These are phyloP conservation scores for Solanum appendiculatum DNA, from an alignment of 257 asterid genomes.

Conservation along the genomic window DNA sequence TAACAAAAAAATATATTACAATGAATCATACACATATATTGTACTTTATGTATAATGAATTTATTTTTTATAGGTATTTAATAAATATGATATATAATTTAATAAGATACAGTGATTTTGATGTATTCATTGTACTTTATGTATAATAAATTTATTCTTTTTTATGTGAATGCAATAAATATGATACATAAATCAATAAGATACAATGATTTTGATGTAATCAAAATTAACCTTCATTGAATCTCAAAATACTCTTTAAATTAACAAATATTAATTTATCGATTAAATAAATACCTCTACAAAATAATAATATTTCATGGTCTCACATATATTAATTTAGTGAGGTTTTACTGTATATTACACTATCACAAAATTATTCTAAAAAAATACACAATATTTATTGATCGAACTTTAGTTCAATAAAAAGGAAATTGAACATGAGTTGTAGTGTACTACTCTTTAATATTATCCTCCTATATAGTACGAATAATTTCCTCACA, in stretches of 20 bases:
- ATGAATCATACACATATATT: too few relatives aligned
- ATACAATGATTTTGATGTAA: too few relatives aligned
- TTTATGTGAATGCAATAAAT: too few relatives aligned
- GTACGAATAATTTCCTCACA: background rate
- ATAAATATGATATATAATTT: background rate
- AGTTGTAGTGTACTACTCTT: background rate
- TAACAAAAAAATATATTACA: background rate
- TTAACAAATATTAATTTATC: too few relatives aligned
- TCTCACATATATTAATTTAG: background rate
- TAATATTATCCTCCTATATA: background rate
- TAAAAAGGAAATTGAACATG: too few relatives aligned
- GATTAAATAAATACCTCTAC: background rate
- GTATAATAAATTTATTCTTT: background rate
- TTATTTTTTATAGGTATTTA: background rate
- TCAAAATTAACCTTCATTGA: background rate
- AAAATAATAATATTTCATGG: background rate
- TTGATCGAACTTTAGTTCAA: too few relatives aligned
- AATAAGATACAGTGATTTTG: background rate
- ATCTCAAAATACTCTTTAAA: background rate
- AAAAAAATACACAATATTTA: background rate
- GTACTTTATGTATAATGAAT: background rate
- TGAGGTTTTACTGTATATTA: background rate
- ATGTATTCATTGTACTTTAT: background rate
- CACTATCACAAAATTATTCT: background rate
- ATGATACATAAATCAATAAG: background rate